phyloP scores from a whole-genome alignment of 306 rosid species.

The Sesbania bispinosa region DNA sequence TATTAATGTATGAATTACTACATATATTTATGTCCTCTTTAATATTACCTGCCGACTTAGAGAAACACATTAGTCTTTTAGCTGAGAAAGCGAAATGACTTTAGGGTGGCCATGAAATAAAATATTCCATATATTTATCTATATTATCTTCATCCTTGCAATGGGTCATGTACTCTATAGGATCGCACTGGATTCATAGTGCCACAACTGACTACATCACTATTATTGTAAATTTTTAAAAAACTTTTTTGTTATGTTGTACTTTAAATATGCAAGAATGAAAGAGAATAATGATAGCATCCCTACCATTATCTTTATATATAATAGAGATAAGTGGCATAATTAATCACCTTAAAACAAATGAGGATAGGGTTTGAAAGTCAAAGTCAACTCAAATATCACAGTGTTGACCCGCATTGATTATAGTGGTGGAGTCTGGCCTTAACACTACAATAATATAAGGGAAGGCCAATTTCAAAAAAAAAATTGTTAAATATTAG shows the following conservation, averaged over 20 bases:
- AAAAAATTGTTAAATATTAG: no score
- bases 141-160: slow-evolving; percentile 22
- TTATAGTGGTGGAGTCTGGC: not conserved
- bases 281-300: not conserved
- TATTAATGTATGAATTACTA: no score
- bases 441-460: no score
- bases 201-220: slow-evolving; percentile 27
- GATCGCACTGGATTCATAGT: no score
- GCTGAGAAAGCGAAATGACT: slow-evolving; percentile 26
- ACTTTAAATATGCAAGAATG: not conserved
- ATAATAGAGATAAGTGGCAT: not conserved
- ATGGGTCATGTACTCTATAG: not conserved
- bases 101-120: not conserved
- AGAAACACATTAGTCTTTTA: no score
- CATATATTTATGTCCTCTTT: no score
- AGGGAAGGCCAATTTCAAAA: no score
- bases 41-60: no score
- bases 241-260: not conserved
- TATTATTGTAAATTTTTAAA: not conserved
- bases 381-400: slow-evolving; percentile 15
- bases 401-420: not conserved
- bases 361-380: not conserved
- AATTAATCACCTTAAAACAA: not conserved
- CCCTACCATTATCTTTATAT: not conserved
- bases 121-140: slow-evolving; percentile 11